Percentiles rank a stretch among this genome's conserved stretches.
These are phyloP conservation scores for Misopates orontium DNA, from an alignment of 257 asterid genomes.

Conservation along the genomic window DNA sequence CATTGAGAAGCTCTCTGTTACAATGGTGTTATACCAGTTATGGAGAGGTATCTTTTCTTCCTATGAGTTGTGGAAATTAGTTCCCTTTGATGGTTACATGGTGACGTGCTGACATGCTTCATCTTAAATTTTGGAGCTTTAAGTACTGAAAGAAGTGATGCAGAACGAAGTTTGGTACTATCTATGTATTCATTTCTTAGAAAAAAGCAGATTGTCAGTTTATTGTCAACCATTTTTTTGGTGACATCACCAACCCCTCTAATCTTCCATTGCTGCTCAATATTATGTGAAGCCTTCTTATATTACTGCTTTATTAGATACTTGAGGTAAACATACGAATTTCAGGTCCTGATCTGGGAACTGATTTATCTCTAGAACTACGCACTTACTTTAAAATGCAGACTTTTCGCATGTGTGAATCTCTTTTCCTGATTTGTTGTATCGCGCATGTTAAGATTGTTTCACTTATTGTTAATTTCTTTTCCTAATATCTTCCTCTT, in stretches of 20 bases:
- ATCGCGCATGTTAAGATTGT: neutral
- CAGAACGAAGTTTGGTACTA: neutral
- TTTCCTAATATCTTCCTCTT: neutral
- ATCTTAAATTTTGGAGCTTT: neutral
- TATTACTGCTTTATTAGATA: neutral
- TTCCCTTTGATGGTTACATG: conserved; percentile 2
- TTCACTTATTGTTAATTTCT: conserved; percentile 2
- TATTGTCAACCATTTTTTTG: neutral
- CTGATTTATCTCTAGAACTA: neutral
- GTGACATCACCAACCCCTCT: conserved; percentile 10
- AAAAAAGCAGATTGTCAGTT: conserved; percentile 4
- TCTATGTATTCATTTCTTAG: conserved; percentile 1
- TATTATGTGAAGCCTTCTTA: neutral
- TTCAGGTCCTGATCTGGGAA: neutral
- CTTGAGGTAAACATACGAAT: neutral
- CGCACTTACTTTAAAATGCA: neutral
- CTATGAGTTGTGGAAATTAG: conserved; percentile 27
- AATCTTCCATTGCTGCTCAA: conserved; percentile 7
- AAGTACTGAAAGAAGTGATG: conserved; percentile 2
- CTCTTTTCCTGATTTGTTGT: conserved; percentile 4
- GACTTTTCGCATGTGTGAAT: neutral
- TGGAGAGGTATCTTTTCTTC: conserved; percentile 63
- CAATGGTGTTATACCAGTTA: conserved; percentile 88
- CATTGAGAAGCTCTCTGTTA: conserved; percentile 68
- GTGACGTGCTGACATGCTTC: conserved; percentile 9